A percentile compares a stretch with the other conserved stretches of the same genome.
Evolutionary conservation across 331 rosid genomes (phyloP).

Genomic region (Rosa hybrid): DNA sequence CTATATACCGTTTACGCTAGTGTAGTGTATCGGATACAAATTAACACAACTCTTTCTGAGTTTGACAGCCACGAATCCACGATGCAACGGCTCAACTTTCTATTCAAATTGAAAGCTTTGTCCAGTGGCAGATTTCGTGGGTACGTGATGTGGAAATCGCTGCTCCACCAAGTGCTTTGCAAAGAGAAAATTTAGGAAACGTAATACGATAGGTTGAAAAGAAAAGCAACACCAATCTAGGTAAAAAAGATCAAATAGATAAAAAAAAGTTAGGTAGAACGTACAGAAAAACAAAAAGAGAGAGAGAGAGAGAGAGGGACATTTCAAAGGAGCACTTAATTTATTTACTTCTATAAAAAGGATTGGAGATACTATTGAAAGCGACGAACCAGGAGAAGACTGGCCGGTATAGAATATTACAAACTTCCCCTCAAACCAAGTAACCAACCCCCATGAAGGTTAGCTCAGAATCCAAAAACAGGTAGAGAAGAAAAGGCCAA

Average conservation of each 20-base stretch:
- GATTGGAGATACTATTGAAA: background rate
- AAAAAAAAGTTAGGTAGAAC: background rate
- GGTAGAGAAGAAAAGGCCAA: background rate
- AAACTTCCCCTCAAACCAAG: background rate
- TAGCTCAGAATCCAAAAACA: conserved; percentile 5
- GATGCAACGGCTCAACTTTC: background rate
- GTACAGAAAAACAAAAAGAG: background rate
- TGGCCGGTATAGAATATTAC: conserved; percentile 14
- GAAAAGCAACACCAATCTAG: background rate
- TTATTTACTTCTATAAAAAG: background rate
- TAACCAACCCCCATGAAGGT: conserved; percentile 17
- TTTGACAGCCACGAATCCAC: background rate
- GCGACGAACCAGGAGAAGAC: conserved; percentile 19
- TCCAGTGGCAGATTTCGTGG: background rate
- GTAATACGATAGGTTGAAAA: background rate
- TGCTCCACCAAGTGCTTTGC: background rate
- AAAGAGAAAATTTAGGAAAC: background rate
- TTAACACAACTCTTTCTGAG: background rate
- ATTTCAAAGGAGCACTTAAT: background rate
- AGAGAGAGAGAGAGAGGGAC: background rate
- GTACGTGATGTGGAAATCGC: background rate
- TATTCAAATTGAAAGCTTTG: background rate
- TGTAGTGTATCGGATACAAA: no score
- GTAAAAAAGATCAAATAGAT: background rate
- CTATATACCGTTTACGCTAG: no score